Conservation (phyloP, 2,329 filamentous ascomycete genomes). For the Aspergillus sp. region DNA sequence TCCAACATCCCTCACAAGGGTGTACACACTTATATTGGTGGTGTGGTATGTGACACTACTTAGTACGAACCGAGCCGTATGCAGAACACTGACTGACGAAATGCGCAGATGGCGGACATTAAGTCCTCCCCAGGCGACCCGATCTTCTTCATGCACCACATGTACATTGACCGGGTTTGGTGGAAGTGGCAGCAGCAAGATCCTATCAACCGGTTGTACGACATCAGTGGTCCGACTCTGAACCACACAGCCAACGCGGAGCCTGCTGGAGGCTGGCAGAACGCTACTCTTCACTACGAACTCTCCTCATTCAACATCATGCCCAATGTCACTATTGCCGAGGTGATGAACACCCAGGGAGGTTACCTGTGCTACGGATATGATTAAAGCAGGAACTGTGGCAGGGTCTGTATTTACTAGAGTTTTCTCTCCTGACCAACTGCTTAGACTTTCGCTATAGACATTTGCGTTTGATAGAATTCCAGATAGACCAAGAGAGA, state of each 20-base stretch:
- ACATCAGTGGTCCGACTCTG: conserved; percentile 10
- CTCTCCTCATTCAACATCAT: conserved; percentile 9
- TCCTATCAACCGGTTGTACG: conserved; percentile 11
- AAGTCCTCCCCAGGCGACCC: conserved; percentile 14
- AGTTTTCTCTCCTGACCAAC: no score
- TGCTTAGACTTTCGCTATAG: no score
- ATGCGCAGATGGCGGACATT: conserved; percentile 9
- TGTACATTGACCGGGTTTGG: conserved; percentile 13
- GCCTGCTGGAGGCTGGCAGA: conserved; percentile 9
- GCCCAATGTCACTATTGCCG: conserved; percentile 10
- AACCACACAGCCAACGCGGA: conserved; percentile 13
- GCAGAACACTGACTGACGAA: not conserved
- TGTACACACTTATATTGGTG: conserved; percentile 13
- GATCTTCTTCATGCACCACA: conserved; percentile 15
- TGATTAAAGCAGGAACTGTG: not conserved
- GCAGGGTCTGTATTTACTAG: not conserved
- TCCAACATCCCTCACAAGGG: conserved; percentile 16
- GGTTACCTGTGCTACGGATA: conserved; percentile 15
- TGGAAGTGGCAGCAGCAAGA: conserved; percentile 12
- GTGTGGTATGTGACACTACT: conserved; percentile 6
- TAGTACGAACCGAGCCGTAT: no score
- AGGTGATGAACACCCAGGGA: conserved; percentile 14
- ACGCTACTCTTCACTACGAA: conserved; percentile 11
- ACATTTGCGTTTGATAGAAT: no score
- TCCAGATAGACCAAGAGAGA: no score